Evolutionary conservation across 2,329 filamentous ascomycete species (phyloP).

Genomic region (Cladophialophora bantiana): DNA sequence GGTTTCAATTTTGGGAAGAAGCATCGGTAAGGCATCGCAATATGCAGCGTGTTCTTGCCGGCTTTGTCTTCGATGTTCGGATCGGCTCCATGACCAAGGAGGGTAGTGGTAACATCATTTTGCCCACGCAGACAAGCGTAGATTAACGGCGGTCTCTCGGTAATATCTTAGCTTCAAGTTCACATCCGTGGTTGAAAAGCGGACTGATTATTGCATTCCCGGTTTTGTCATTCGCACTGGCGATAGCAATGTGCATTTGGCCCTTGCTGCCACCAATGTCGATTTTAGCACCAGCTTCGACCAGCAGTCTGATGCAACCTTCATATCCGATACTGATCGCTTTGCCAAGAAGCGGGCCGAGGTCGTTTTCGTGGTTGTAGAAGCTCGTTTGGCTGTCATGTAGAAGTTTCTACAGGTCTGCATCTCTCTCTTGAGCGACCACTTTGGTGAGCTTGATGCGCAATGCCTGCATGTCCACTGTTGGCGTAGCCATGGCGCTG

Average conservation of each 20-base stretch:
- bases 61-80: constrained; percentile 20
- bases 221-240: constrained; percentile 48
- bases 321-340: constrained; percentile 26
- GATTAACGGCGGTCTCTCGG: constrained; percentile 26
- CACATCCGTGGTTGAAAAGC: constrained; percentile 49
- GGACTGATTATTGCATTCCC: constrained; percentile 42
- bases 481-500: neutral
- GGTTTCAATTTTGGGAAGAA: constrained; percentile 50
- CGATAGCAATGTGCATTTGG: constrained; percentile 49
- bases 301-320: constrained; percentile 39
- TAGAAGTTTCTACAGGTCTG: constrained; percentile 18
- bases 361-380: constrained; percentile 17
- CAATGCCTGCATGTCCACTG: neutral
- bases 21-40: constrained; percentile 51
- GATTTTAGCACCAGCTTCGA: constrained; percentile 49
- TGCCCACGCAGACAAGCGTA: constrained; percentile 24
- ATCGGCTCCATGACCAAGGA: constrained; percentile 25
- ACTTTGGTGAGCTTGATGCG: constrained; percentile 14
- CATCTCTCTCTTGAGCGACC: constrained; percentile 13
- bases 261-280: constrained; percentile 43
- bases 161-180: constrained; percentile 44
- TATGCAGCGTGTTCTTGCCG: constrained; percentile 45
- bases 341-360: constrained; percentile 19
- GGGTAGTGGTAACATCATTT: constrained; percentile 23
- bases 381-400: neutral